Evolutionary conservation across 768 basidiomycete genomes (phyloP), one percentile per base, ranked within the genome.

Genomic region (Saitozyma sp.): DNA sequence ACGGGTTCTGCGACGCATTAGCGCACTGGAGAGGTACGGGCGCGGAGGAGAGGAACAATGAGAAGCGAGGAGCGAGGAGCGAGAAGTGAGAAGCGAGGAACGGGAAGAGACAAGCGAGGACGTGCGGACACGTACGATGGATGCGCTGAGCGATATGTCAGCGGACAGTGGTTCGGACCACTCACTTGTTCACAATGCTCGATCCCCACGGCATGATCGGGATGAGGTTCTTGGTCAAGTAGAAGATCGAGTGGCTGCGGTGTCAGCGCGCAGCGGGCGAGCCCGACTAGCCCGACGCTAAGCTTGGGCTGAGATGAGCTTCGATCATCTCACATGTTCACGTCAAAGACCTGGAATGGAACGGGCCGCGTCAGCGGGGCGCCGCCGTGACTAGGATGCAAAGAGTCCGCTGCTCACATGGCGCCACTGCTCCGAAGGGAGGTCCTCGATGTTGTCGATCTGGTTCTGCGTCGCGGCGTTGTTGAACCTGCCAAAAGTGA

Each of bases 401-500:
- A 29, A 78, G 55, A 76, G 77, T 50, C 79, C 65, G 5, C 29
- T 29, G 67, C 83, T 82, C 13, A 77, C 80, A 45, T 82, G 78
- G 54, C 80, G 72, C 83, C 83, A 84, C 58, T 84, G 82, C 51
- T 83, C 80, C 7, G 76, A 71, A 8, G 75, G 63, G 16, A 84
- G 75, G 5, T 81, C 67, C 11, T 71, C 63, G 42, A 84, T 77
- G 56, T 82, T 71, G 11, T 70, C 70, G 59, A 82, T 77, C 29
- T 82, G 79, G 11, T 81, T 75, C 65, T 85, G 83, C 0, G 81
- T 82, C 2, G 80, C 83, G 54, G 82, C 81, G 68, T 84, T 84
- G 41, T 83, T 76, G 39, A 82, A 75, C 38, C 82, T 83, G 51
- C 1, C 9, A 14, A 40, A 19, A 9, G 56, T 64, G 48, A 66